Evolutionary conservation across 1,284 basidiomycete species (phyloP).

Genomic region (Anthracocystis setariae): DNA sequence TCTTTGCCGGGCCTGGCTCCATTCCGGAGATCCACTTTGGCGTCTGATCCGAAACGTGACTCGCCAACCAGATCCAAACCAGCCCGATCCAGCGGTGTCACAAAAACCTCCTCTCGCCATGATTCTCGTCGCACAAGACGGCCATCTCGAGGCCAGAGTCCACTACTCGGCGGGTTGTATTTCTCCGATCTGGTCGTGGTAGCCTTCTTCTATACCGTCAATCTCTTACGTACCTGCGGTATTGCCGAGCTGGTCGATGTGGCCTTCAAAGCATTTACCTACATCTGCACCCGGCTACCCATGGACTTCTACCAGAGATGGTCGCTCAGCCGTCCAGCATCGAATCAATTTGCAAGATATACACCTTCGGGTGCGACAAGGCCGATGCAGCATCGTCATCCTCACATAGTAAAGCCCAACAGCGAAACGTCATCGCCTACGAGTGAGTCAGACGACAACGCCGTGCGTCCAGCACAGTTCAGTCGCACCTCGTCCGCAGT

Average conservation of each 20-base stretch:
- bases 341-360: slow-evolving; percentile 13
- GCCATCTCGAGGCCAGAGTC: slow-evolving; percentile 20
- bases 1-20: slow-evolving; percentile 13
- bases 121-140: slow-evolving; percentile 16
- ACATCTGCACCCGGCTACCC: slow-evolving; percentile 42
- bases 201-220: slow-evolving; percentile 54
- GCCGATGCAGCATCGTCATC: slow-evolving; percentile 1
- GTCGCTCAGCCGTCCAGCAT: slow-evolving; percentile 41
- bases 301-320: slow-evolving; percentile 53
- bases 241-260: slow-evolving; percentile 63
- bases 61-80: slow-evolving; percentile 4
- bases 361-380: slow-evolving; percentile 5
- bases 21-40: slow-evolving; percentile 15
- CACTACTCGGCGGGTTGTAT: slow-evolving; percentile 63
- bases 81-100: slow-evolving; percentile 2
- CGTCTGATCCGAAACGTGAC: slow-evolving; percentile 3
- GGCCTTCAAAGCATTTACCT: slow-evolving; percentile 50
- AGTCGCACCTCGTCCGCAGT: slow-evolving; percentile 9
- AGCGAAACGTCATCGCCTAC: no score
- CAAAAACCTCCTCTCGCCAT: slow-evolving; percentile 4
- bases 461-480: background rate
- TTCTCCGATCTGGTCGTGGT: slow-evolving; percentile 64
- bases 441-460: background rate
- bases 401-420: background rate
- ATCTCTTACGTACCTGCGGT: slow-evolving; percentile 58